Conservation (phyloP, 2,329 filamentous ascomycete genomes). For the Aspergillus fructus region DNA sequence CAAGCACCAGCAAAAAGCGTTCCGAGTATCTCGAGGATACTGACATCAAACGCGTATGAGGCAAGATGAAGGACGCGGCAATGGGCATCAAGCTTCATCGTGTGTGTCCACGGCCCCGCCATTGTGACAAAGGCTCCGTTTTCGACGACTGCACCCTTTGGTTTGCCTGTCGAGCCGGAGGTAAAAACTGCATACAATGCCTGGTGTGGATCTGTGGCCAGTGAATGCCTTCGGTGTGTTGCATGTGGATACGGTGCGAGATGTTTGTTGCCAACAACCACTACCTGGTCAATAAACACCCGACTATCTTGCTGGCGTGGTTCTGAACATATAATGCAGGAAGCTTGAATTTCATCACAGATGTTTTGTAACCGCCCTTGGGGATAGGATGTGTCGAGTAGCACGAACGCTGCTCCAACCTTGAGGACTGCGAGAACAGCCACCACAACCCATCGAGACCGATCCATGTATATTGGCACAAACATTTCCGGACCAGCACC, state of each 20-base stretch:
- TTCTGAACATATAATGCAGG: neutral
- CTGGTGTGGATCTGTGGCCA: neutral
- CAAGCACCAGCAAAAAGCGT: conserved; percentile 20
- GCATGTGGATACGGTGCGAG: no score
- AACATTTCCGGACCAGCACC: neutral
- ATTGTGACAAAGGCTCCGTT: conserved; percentile 30
- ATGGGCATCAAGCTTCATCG: conserved; percentile 20
- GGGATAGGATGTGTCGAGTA: neutral
- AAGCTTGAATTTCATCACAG: neutral
- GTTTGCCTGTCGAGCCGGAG: conserved; percentile 1
- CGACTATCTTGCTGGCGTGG: neutral
- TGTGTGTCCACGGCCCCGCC: conserved; percentile 41
- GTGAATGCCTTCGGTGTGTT: neutral
- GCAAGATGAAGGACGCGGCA: conserved; percentile 43
- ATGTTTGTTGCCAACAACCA: neutral
- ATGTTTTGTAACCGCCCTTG: neutral
- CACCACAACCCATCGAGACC: neutral
- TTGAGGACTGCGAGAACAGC: neutral
- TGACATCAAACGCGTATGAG: conserved; percentile 39
- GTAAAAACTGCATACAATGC: conserved; percentile 2
- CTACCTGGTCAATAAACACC: neutral
- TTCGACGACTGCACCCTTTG: conserved; percentile 2
- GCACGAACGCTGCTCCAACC: neutral
- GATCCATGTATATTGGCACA: neutral
- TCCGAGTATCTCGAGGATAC: conserved; percentile 23